Base-by-base conservation (phyloP, 2,329 filamentous ascomycete genomes). In the Ophiostoma fasciatum region DNA sequence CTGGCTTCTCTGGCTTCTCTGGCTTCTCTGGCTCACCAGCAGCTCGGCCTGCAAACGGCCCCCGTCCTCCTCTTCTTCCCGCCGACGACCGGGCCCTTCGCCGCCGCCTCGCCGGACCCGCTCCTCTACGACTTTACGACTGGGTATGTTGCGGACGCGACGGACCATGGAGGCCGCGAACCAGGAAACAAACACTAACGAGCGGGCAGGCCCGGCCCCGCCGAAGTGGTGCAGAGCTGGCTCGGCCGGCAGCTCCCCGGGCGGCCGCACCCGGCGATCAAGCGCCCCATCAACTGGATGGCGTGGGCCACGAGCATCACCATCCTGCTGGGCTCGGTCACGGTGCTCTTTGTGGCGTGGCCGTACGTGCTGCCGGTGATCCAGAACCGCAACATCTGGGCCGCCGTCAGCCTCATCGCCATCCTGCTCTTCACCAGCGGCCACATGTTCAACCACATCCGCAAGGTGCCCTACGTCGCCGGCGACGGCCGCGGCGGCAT, bases 371-470 rank as follows among this genome's bases (percentile, higher is more conserved):
- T 88, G 10, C 88, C 88, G 4, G 51, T 94, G 41, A 56, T 94
- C 25, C 82, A 85, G 57, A 94, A 80, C 64, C 80, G 88, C 48
- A 96, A 93, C 51, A 61, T 96, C 14, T 98, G 90, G 90, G 87
- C 88, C 18, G 83, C 82, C 17, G 59, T 92, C 50, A 93, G 82
- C 57, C 64, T 98, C 47, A 85, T 96, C 50, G 68, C 77, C 12
- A 87, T 98, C 44, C 71, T 98, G 28, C 66, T 94, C 39, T 98
- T 96, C 61, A 94, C 81, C 31, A 90, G 82, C 49, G 92, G 90
- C 27, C 87, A 96, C 60, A 98, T 98, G 92, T 98, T 92, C 70
- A 98, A 96, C 59, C 87, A 94, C 53, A 98, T 98, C 52, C 75
- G 92, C 48, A 88, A 90, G 56, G 83, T 92, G 3, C 90, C 90